Evolutionary conservation across 2,329 filamentous ascomycete species (phyloP), one percentile per base, ranked within the genome.

Genomic region (Sporothrix pallida): DNA sequence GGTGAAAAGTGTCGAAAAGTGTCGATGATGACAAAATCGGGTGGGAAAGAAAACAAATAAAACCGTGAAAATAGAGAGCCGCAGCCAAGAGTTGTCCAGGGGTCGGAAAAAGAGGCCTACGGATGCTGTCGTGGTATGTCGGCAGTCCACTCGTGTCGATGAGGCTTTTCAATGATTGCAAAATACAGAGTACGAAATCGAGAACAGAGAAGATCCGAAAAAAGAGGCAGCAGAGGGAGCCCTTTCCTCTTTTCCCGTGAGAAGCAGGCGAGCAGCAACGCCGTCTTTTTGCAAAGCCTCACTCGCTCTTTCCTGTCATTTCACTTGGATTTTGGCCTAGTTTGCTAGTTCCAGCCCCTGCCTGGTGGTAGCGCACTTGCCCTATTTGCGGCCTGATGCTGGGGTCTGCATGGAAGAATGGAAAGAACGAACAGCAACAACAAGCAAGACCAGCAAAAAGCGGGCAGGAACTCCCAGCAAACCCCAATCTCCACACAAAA

Each of bases 231-330:
- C 6, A 31, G 37, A 3, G 26, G n/a, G 26, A 26, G 60, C 7
- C 13, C 62, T 23, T 48, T 52, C 60, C 20, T 37, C 17, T n/a
- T 37, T 37, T 37, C 31, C 12, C 31, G 48, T 54, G 48, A 54
- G 48, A 69, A 46, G 31, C 31, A 5, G 7, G 31, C 31, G 17
- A 37, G 23, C 50, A 26, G 48, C 67, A 26, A 69, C 23, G 26
- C 46, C 67, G 67, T 31, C 63, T 46, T 65, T 65, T 42, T 48
- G 65, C 65, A 52, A 68, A 52, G 44, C 63, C 63, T 68, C 63
- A 50, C 44, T 50, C 46, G 63, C 65, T 42, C 65, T 13, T 69
- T 42, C 23, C 48, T 17, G 15, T 54, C 62, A 67, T 67, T 42
- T 69, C 26, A 37, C 48, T 42, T 54, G 26, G 67, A 69, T 54